Percentiles rank a stretch among this genome's conserved stretches.
Conservation (phyloP, 139 green algal species). For the Tetradesmus lagerheimii region DNA sequence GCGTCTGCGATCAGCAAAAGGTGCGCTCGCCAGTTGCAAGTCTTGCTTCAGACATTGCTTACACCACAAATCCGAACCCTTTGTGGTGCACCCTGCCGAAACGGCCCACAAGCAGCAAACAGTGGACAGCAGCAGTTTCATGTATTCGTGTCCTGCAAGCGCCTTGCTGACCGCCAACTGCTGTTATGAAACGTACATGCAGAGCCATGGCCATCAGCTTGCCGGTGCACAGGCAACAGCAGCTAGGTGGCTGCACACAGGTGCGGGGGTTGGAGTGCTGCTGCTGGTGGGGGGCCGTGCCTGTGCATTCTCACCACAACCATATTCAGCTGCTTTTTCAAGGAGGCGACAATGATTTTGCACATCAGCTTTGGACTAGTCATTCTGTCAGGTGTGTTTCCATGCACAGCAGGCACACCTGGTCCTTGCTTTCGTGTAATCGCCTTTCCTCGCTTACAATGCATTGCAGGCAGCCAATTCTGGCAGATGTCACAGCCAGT, state of each 20-base stretch:
- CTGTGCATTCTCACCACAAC: background rate
- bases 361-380: too few species aligned
- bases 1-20: background rate
- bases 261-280: background rate
- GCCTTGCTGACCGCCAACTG: background rate
- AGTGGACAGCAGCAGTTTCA: constrained; percentile 2
- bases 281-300: background rate
- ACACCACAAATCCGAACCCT: background rate
- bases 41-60: too few species aligned
- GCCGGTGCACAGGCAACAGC: constrained; percentile 15
- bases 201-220: background rate
- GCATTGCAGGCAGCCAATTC: background rate
- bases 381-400: background rate
- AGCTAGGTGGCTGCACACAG: background rate
- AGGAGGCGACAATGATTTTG: too few species aligned
- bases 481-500: background rate
- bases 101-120: background rate
- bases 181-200: background rate
- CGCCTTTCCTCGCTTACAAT: background rate
- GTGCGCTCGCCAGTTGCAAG: background rate
- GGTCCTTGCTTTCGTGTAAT: too few species aligned
- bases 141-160: background rate
- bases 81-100: background rate
- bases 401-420: too few species aligned
- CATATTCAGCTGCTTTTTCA: background rate